These are phyloP conservation scores for Rutstroemia sp. DNA, from an alignment of 2,329 filamentous ascomycete genomes.

Conservation along the genomic window DNA sequence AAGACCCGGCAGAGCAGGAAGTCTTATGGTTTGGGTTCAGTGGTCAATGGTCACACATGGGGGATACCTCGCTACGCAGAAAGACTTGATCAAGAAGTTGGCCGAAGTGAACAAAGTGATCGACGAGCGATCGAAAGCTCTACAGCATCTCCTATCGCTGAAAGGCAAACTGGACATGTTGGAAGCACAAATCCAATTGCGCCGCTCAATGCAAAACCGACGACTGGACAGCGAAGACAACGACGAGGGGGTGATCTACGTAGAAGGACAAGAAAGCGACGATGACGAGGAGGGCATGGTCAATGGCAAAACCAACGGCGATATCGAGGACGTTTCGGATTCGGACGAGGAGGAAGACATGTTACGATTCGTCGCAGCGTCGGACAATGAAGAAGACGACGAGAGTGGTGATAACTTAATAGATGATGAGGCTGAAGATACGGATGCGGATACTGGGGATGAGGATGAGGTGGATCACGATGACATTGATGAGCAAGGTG, in stretches of 20 bases:
- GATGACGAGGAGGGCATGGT: constrained; percentile 44
- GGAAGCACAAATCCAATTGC: constrained; percentile 77
- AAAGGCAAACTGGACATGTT: constrained; percentile 96
- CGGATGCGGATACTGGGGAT: constrained; percentile 28
- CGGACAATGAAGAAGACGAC: constrained; percentile 37
- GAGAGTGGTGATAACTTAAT: constrained; percentile 35
- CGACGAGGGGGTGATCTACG: constrained; percentile 66
- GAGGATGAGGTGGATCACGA: constrained; percentile 41
- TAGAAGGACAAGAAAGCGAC: constrained; percentile 64
- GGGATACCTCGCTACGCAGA: constrained; percentile 79
- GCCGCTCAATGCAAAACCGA: constrained; percentile 57
- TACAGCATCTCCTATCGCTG: constrained; percentile 75
- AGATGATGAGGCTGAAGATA: constrained; percentile 45
- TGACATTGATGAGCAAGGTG: constrained; percentile 36
- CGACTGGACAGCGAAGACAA: constrained; percentile 35
- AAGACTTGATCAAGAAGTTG: constrained; percentile 73
- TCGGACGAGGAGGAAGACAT: constrained; percentile 30
- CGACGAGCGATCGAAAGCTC: constrained; percentile 73
- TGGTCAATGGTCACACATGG: constrained; percentile 91
- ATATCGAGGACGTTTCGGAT: constrained; percentile 20
- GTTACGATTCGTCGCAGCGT: constrained; percentile 39
- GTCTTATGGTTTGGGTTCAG: constrained; percentile 90
- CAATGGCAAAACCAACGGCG: constrained; percentile 35
- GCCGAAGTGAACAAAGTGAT: constrained; percentile 77
- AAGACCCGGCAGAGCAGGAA: constrained; percentile 80